A percentile compares a stretch with the other conserved stretches of the same genome.
Evolutionary conservation across 2,329 filamentous ascomycete genomes (phyloP).

Genomic region (Fusarium sambucinum): DNA sequence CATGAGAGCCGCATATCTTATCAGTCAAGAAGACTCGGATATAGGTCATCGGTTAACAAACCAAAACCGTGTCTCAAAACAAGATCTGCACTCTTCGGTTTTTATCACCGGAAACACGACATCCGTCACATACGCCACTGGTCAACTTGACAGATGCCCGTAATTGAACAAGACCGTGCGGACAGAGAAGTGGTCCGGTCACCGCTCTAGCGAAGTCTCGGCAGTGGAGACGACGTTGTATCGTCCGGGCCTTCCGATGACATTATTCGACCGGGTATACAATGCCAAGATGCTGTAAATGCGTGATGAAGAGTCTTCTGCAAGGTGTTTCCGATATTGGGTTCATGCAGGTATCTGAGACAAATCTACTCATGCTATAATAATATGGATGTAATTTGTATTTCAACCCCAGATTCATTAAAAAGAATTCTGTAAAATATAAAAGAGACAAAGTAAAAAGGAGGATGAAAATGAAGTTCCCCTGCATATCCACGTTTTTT

Average conservation of each 20-base stretch:
- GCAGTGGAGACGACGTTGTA: background rate
- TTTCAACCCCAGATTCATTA: background rate
- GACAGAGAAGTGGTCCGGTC: background rate
- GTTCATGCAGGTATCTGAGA: too few relatives aligned
- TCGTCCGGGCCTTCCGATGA: background rate
- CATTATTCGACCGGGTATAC: background rate
- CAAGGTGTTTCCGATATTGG: too few relatives aligned
- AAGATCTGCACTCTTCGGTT: background rate
- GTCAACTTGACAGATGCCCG: background rate
- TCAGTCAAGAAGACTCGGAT: background rate
- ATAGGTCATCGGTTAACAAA: background rate
- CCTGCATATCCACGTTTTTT: constrained; percentile 1
- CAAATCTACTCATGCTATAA: too few relatives aligned
- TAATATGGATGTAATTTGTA: too few relatives aligned
- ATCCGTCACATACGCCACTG: background rate
- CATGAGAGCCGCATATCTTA: background rate
- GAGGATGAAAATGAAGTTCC: background rate
- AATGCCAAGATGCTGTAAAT: background rate
- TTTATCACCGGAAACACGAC: background rate
- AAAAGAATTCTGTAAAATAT: background rate
- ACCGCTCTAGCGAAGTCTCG: constrained; percentile 1
- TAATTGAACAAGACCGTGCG: background rate
- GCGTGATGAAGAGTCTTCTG: too few relatives aligned
- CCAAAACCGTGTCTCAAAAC: background rate
- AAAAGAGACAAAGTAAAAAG: background rate